Conservation (phyloP, 2,329 filamentous ascomycete genomes). For the Penicillium brevicompactum region DNA sequence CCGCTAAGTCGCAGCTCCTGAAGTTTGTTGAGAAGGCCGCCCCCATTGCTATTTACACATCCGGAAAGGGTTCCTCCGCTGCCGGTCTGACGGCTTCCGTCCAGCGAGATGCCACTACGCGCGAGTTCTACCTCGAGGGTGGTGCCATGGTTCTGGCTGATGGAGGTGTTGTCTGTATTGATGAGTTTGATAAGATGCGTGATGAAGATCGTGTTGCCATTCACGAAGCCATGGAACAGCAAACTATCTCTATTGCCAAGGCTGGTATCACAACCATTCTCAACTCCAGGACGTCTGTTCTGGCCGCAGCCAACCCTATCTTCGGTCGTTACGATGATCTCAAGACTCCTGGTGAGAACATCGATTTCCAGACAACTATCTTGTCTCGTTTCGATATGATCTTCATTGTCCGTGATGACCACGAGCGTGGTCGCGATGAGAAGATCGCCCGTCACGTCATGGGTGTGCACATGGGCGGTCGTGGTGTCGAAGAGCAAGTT, state of each 20-base stretch:
- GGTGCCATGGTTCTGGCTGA: conserved; percentile 98
- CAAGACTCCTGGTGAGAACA: conserved; percentile 96
- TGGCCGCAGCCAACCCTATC: conserved; percentile 95
- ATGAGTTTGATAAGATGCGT: conserved; percentile 99
- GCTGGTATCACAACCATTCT: conserved; percentile 98
- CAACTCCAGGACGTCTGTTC: conserved; percentile 90
- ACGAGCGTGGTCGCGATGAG: conserved; percentile 86
- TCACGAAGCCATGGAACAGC: conserved; percentile 99
- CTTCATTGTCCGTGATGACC: conserved; percentile 96
- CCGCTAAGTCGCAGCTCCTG: conserved; percentile 92
- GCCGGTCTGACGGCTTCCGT: conserved; percentile 97
- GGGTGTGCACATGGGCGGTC: conserved; percentile 91
- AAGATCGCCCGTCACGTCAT: conserved; percentile 96
- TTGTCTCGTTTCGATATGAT: conserved; percentile 99
- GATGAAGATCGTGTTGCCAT: conserved; percentile 98
- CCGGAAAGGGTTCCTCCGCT: conserved; percentile 95
- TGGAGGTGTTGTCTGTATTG: conserved; percentile 95
- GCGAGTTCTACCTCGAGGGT: conserved; percentile 97
- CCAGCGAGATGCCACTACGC: conserved; percentile 84
- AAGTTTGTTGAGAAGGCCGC: conserved; percentile 98
- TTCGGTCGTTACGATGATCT: conserved; percentile 98
- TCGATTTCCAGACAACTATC: conserved; percentile 98
- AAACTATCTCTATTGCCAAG: conserved; percentile 98
- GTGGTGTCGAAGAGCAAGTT: conserved; percentile 75
- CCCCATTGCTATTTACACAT: conserved; percentile 97